A percentile compares a stretch with the other conserved stretches of the same genome.
Evolutionary conservation across 208 protist genomes (phyloP).

Genomic region (Wallacemonas collosoma): DNA sequence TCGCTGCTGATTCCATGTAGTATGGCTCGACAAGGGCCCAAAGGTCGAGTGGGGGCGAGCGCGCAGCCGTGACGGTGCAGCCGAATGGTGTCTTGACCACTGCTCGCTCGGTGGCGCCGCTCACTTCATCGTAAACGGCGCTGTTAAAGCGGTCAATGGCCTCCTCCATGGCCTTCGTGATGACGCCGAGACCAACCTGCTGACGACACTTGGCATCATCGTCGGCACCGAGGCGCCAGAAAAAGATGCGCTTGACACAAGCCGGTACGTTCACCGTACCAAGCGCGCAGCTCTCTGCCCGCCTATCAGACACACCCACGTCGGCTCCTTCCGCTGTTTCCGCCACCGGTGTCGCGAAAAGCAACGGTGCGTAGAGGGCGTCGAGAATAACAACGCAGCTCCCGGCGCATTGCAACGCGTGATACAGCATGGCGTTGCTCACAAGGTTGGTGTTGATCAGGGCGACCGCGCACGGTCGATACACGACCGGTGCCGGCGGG

Average conservation of each 20-base stretch:
- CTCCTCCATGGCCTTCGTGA: constrained; percentile 21
- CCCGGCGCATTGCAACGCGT: constrained; percentile 40
- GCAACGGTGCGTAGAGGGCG: constrained; percentile 36
- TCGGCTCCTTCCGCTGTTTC: not conserved
- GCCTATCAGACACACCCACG: not conserved
- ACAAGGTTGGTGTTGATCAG: constrained; percentile 69
- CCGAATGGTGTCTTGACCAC: not conserved
- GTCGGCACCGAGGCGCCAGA: constrained; percentile 43
- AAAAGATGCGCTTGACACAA: constrained; percentile 48
- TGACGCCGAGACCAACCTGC: constrained; percentile 3
- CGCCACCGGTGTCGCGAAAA: constrained; percentile 29
- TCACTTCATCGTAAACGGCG: constrained; percentile 8
- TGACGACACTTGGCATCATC: constrained; percentile 11
- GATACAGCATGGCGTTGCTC: constrained; percentile 55
- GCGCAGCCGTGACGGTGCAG: not conserved
- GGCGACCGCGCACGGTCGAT: constrained; percentile 52
- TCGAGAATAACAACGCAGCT: constrained; percentile 44
- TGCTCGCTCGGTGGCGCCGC: too few species aligned
- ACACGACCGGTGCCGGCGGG: constrained; percentile 20
- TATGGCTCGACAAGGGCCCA: constrained; percentile 3
- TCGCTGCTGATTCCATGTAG: not conserved
- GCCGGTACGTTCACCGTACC: constrained; percentile 35
- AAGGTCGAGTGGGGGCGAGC: not conserved
- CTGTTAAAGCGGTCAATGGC: constrained; percentile 6
- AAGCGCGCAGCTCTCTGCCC: not conserved